Evolutionary conservation across 805 yeast species (phyloP).

Genomic region (Ogataea pignaliae): DNA sequence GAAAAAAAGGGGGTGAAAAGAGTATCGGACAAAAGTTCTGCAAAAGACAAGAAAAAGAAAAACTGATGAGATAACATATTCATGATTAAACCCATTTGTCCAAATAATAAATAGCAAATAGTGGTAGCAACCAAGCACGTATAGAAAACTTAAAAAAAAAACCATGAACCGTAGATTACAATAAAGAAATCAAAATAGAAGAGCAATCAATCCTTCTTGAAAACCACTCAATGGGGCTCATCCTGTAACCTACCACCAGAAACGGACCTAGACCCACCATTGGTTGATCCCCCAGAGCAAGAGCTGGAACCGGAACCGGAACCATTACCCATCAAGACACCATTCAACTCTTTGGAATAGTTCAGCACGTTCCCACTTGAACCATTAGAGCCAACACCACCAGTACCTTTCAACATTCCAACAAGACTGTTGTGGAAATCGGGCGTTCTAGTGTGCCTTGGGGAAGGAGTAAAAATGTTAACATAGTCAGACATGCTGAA

Average conservation of each 20-base stretch:
- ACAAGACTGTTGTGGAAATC: conserved; percentile 14
- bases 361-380: conserved; percentile 3
- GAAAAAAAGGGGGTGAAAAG: not conserved
- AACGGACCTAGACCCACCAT: not conserved
- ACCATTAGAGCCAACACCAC: not conserved
- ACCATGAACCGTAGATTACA: too few relatives aligned
- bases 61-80: not conserved
- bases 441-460: conserved; percentile 38
- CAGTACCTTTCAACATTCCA: too few relatives aligned
- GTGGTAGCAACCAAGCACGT: too few relatives aligned
- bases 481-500: conserved; percentile 83
- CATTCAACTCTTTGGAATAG: conserved; percentile 22
- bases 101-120: too few relatives aligned
- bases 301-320: not conserved
- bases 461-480: conserved; percentile 72
- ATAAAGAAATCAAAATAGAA: too few relatives aligned
- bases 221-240: too few relatives aligned
- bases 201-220: too few relatives aligned
- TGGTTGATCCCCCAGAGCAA: not conserved
- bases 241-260: not conserved
- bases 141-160: too few relatives aligned
- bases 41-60: not conserved
- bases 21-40: not conserved
- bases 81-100: too few relatives aligned
- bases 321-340: conserved; percentile 6